Base-by-base conservation (phyloP, 1,139 yeast genomes). In the Kluyveromyces marxianus region DNA sequence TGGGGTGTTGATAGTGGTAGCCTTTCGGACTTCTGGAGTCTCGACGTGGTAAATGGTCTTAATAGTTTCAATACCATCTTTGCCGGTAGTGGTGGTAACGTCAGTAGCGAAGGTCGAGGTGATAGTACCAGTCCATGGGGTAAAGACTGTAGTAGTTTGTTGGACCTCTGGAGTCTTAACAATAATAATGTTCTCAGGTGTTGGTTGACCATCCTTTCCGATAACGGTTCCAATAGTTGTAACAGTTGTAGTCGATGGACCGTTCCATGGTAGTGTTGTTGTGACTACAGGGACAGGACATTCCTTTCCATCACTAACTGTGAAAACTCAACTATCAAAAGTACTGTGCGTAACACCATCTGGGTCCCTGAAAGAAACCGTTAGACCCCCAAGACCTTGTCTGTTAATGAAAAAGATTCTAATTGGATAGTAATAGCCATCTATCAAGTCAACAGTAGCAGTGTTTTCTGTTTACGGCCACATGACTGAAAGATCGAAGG, bases 151-250 rank as follows among this genome's bases (percentile, higher is more conserved):
- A 4, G 49, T 45, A 5, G 48, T 28, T 2, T 41, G 28, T 32
- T 48, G 42, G 8, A 47, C 37, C 3, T 39, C 21, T 29, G 56
- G 56, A 8, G 50, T 46, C 30, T 50, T 51, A 26, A 46, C 46
- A 25, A 37, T 49, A 35, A 47, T 44, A 14, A 52, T 39, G 7
- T 47, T 45, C 7, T 44, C 50, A 8, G 46, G 44, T 2, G 55
- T 52, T 10, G 39, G 31, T 7, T 34, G 8, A 8, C 46, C 8
- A 29, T 29, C 8, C 8, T 7, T 1, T 40, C 8, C 36, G 32
- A 2, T 43, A 7, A 29, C 41, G 39, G 4, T 45, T 45, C 25
- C n/a, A 33, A 8, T 7, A 8, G 24, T 33, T 8, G 35, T 33
- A 26, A 37, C 24, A 2, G 40, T 37, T 27, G 33, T 14, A 25